Conservation (phyloP, 495 filamentous ascomycete species). For the Glarea lozoyensis region DNA sequence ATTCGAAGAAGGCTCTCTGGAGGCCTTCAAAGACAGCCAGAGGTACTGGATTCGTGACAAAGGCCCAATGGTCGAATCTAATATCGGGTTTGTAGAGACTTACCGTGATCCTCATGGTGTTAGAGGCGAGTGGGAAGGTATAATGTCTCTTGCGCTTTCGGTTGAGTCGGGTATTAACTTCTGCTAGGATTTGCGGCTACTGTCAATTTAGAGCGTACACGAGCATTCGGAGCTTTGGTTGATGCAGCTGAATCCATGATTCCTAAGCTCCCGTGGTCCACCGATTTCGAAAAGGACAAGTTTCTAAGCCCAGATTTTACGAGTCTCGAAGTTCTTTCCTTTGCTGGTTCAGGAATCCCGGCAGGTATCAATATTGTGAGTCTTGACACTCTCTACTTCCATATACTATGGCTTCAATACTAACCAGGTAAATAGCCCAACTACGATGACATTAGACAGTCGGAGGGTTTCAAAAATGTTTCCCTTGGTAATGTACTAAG, state of each 20-base stretch:
- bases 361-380: constrained; percentile 55
- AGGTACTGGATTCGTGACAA: constrained; percentile 89
- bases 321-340: constrained; percentile 61
- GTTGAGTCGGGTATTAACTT: background rate
- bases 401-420: constrained; percentile 13
- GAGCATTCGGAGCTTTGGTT: constrained; percentile 82
- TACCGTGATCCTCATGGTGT: constrained; percentile 92
- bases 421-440: constrained; percentile 45
- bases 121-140: constrained; percentile 88
- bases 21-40: constrained; percentile 86
- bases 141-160: background rate
- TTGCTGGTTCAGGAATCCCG: constrained; percentile 72
- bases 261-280: constrained; percentile 77
- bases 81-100: constrained; percentile 93
- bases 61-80: constrained; percentile 78
- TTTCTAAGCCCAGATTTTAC: constrained; percentile 95
- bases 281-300: constrained; percentile 88
- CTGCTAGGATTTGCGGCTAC: constrained; percentile 25
- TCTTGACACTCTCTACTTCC: constrained; percentile 10
- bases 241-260: constrained; percentile 73
- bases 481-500: constrained; percentile 82
- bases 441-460: constrained; percentile 90
- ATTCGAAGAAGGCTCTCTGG: constrained; percentile 75
- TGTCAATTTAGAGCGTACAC: constrained; percentile 79
- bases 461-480: constrained; percentile 97